Percentiles rank a stretch among this genome's conserved stretches.
phyloP scores from a whole-genome alignment of 1,284 basidiomycete species.

The Moniliella sp. region DNA sequence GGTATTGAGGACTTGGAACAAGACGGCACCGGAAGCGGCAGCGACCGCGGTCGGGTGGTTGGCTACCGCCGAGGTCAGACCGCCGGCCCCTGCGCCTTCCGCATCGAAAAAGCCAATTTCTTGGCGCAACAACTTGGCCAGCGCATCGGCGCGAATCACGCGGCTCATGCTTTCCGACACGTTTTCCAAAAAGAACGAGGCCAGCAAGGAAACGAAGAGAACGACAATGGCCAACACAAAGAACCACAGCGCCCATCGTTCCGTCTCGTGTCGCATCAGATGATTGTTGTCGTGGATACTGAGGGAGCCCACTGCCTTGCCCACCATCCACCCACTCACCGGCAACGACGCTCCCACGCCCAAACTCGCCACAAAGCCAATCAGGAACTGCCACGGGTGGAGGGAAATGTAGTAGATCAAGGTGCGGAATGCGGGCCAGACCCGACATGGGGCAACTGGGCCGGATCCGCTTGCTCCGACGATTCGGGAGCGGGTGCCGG shows the following conservation, averaged over 20 bases:
- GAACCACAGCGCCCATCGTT: constrained; percentile 20
- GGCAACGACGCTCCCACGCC: too few species aligned
- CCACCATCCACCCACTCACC: constrained; percentile 28
- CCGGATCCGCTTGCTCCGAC: too few species aligned
- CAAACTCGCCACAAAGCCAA: too few species aligned
- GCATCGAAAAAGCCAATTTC: constrained; percentile 29
- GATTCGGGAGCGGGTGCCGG: too few species aligned
- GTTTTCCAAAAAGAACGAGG: constrained; percentile 19
- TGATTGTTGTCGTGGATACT: constrained; percentile 6
- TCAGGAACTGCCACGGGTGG: too few species aligned
- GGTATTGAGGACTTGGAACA: constrained; percentile 31
- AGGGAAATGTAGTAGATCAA: too few species aligned
- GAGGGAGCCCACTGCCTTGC: constrained; percentile 14
- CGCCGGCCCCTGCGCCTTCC: constrained; percentile 31
- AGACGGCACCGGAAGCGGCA: constrained; percentile 33
- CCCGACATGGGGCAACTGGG: constrained; percentile 4
- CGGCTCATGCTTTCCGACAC: constrained; percentile 18
- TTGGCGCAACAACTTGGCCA: constrained; percentile 17
- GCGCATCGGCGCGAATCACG: constrained; percentile 13
- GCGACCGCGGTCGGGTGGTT: constrained; percentile 33
- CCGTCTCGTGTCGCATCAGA: constrained; percentile 7
- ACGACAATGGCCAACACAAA: constrained; percentile 10
- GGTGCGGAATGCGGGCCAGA: too few species aligned
- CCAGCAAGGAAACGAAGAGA: constrained; percentile 9
- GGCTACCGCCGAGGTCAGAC: constrained; percentile 34